Base-by-base conservation (phyloP, 2,329 filamentous ascomycete species). In the Alternaria sp. region DNA sequence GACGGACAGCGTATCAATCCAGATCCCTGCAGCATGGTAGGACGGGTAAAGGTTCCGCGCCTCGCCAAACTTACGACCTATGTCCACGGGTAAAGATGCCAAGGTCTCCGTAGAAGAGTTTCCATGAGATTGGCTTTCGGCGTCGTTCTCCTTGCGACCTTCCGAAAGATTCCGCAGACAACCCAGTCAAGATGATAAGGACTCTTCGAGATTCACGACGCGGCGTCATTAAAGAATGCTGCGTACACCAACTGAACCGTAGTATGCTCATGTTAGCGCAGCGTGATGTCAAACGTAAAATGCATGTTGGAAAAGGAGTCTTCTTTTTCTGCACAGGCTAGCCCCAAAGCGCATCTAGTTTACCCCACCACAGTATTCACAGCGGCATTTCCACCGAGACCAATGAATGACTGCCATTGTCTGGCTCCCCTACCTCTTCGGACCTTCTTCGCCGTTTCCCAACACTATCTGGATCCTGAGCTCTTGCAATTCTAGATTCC, bases 241-340 rank as follows among this genome's bases (percentile, higher is more conserved):
- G 24, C 24, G 29, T 1, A 0, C 3, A 21, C 24, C 4, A 29
- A 17, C 5, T 4, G 14, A 29, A 6, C 9, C 41, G 17, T 17
- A 14, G 9, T 44, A 29, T 29, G 7, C 14, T 24, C 4, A 9
- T 28, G 9, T 28, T 2, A 5, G 7, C 23, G 40, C 9, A 42
- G 23, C 8, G 24, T 2, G 4, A 34, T 24, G 44, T 34, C 4
- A 11, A 24, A 10, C 2, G 44, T 34, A 33, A 23, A 13, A 24
- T n/a, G 17, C 1, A 46, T 14, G 21, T 14, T 46, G 44, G 11
- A 14, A 8, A 24, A 34, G 33, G 5, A 48, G 29, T 34, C 44
- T 31, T 48, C 31, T 34, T 48, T 48, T 34, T 48, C 10, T 48
- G 44, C 44, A 48, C 44, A 36, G 11, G 7, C 44, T 34, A 48